These are phyloP conservation scores for Penicillium expansum DNA, from an alignment of 2,329 filamentous ascomycete species.

Conservation along the genomic window DNA sequence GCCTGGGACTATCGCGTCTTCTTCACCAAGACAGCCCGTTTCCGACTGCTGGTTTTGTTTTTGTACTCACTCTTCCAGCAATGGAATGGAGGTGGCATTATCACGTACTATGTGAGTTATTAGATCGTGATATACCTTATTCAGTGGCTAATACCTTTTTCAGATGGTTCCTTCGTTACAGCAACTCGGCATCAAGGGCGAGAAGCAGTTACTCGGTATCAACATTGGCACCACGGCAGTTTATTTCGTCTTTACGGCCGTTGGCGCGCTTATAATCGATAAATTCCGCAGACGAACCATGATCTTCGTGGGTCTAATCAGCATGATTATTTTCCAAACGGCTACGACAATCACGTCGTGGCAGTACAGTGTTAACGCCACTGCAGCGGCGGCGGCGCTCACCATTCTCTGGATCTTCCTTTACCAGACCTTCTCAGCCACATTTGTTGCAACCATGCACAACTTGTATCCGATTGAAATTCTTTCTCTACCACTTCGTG, in stretches of 20 bases:
- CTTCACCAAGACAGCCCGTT: slow-evolving; percentile 46
- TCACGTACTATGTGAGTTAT: slow-evolving; percentile 41
- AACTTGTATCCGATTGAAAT: slow-evolving; percentile 49
- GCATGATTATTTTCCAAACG: slow-evolving; percentile 47
- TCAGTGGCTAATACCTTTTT: neutral
- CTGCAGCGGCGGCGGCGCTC: slow-evolving; percentile 38
- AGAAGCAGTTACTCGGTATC: slow-evolving; percentile 44
- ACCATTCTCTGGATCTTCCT: slow-evolving; percentile 50
- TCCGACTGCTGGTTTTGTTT: slow-evolving; percentile 45
- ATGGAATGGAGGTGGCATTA: slow-evolving; percentile 50
- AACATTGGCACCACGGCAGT: slow-evolving; percentile 45
- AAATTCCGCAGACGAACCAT: slow-evolving; percentile 45
- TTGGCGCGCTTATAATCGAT: slow-evolving; percentile 46
- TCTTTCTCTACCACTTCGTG: slow-evolving; percentile 45
- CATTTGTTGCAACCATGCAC: slow-evolving; percentile 50
- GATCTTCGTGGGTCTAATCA: slow-evolving; percentile 45
- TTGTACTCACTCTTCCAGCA: slow-evolving; percentile 50
- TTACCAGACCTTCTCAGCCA: slow-evolving; percentile 49
- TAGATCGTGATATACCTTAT: neutral
- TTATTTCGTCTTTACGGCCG: slow-evolving; percentile 48
- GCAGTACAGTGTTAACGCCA: slow-evolving; percentile 39
- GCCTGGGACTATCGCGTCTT: slow-evolving; percentile 51
- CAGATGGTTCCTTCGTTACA: slow-evolving; percentile 40
- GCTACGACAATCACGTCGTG: slow-evolving; percentile 50
- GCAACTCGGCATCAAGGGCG: slow-evolving; percentile 42